These are phyloP conservation scores for Fusarium nelsonii DNA, from an alignment of 2,329 filamentous ascomycete genomes.

Conservation along the genomic window DNA sequence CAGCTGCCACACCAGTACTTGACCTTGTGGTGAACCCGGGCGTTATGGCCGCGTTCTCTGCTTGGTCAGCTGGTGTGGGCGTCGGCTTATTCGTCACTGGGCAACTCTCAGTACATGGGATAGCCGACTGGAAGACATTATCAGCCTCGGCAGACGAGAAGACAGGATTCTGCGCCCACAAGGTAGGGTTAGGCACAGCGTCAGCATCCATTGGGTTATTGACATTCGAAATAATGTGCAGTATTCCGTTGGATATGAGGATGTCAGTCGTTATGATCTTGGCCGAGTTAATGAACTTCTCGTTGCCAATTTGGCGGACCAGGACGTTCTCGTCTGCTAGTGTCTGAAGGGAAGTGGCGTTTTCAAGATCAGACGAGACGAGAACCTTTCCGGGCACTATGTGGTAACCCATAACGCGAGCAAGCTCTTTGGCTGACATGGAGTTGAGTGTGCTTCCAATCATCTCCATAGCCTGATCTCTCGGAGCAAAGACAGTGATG, in stretches of 20 bases:
- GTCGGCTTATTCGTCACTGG: constrained; percentile 25
- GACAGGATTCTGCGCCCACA: constrained; percentile 61
- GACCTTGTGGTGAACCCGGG: constrained; percentile 42
- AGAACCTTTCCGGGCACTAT: constrained; percentile 67
- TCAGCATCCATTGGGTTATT: constrained; percentile 58
- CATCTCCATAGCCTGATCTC: constrained; percentile 68
- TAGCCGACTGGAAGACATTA: constrained; percentile 56
- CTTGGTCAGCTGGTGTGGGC: constrained; percentile 23
- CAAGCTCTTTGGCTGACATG: constrained; percentile 61
- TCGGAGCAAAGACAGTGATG: constrained; percentile 74
- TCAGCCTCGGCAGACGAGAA: constrained; percentile 65
- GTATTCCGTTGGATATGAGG: constrained; percentile 67
- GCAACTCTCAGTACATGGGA: constrained; percentile 59
- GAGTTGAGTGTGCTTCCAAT: constrained; percentile 66
- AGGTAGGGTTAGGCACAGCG: constrained; percentile 54
- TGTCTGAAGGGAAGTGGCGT: constrained; percentile 50
- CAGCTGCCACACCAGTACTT: constrained; percentile 42
- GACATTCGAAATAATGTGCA: constrained; percentile 69
- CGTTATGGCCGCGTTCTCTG: constrained; percentile 37
- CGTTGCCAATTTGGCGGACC: constrained; percentile 57
- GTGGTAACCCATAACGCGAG: constrained; percentile 72
- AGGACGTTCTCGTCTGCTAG: constrained; percentile 54
- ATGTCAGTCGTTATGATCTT: constrained; percentile 66
- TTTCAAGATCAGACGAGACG: constrained; percentile 61
- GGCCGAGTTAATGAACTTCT: constrained; percentile 66